Base-by-base conservation (phyloP, 768 basidiomycete species). In the Psilocybe azurescens region DNA sequence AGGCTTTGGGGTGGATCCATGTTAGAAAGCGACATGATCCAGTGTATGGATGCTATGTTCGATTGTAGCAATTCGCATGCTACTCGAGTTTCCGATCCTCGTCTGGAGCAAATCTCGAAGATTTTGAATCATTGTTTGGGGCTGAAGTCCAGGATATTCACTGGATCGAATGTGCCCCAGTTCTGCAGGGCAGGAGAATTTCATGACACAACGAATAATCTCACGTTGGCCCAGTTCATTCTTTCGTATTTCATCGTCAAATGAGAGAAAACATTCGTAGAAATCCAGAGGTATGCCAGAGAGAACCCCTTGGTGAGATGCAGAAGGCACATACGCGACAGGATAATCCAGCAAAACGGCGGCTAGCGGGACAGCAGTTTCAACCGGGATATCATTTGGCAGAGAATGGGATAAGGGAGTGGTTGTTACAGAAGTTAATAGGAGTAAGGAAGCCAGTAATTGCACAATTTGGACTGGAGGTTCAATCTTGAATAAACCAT, bases 321-420 rank as follows among this genome's bases (percentile, higher is more conserved):
- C 2, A 24, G 58, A 61, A 32, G 79, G 80, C 32, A 81, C 68
- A 53, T 87, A 87, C 24, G 81, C 79, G 8, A 89, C 80, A 8
- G 84, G 83, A 65, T 89, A 90, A 60, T 88, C 88, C 36, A 89
- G 80, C 28, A 89, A 70, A 7, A 87, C 61, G 1, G 80, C 89
- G 3, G 88, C 86, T 4, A 90, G 75, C 13, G 88, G 83, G 46
- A 90, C 73, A 1, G 77, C 71, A 9, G 58, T 67, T 58, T 71
- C 66, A 16, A 71, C 63, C 4, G 74, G 53, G 13, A 77, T 65
- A 28, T 56, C 57, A 46, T 64, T 58, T 10, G 76, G 68, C 30
- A 83, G 64, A 52, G 72, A 69, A 56, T 75, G 64, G 10, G 75
- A 73, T 30, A 58, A 24, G 5, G 65, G 62, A 3, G 38, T 20